Conservation (phyloP, 2,329 filamentous ascomycete species). For the Diaporthe humulicola region DNA sequence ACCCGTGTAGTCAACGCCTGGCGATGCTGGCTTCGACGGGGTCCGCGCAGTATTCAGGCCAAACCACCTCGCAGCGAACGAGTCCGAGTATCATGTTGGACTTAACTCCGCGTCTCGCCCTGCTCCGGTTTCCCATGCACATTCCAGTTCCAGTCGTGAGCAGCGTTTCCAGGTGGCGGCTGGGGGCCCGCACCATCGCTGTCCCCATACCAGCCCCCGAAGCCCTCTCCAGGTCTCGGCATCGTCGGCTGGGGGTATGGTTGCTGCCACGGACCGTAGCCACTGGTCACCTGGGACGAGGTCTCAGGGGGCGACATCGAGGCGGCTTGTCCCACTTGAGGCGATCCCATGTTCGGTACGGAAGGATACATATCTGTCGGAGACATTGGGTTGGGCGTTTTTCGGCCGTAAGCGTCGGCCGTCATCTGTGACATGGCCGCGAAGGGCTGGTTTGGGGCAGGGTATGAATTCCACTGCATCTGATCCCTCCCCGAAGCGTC, state of each 20-base stretch:
- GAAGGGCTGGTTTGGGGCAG: slow-evolving; percentile 56
- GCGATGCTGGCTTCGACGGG: not conserved
- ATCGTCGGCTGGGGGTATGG: slow-evolving; percentile 21
- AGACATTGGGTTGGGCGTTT: slow-evolving; percentile 51
- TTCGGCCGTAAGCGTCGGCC: slow-evolving; percentile 56
- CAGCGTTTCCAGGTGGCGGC: not conserved
- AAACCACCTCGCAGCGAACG: not conserved
- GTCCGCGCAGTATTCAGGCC: not conserved
- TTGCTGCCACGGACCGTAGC: slow-evolving; percentile 32
- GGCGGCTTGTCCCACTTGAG: slow-evolving; percentile 23
- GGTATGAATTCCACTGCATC: slow-evolving; percentile 59
- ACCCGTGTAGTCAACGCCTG: not conserved
- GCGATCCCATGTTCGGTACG: slow-evolving; percentile 36
- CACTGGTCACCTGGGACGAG: slow-evolving; percentile 23
- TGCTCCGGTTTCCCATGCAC: slow-evolving; percentile 10
- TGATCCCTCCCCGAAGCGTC: slow-evolving; percentile 59
- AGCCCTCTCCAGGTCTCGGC: slow-evolving; percentile 30
- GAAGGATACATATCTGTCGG: slow-evolving; percentile 59
- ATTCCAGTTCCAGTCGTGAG: slow-evolving; percentile 26
- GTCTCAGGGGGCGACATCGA: slow-evolving; percentile 30
- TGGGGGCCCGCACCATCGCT: slow-evolving; percentile 11
- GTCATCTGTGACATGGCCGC: slow-evolving; percentile 54
- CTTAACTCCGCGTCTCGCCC: slow-evolving; percentile 11
- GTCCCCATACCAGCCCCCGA: slow-evolving; percentile 36
- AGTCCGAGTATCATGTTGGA: not conserved